Conservation (phyloP, 176 grass and related monocot species). For the Cocos nucifera region DNA sequence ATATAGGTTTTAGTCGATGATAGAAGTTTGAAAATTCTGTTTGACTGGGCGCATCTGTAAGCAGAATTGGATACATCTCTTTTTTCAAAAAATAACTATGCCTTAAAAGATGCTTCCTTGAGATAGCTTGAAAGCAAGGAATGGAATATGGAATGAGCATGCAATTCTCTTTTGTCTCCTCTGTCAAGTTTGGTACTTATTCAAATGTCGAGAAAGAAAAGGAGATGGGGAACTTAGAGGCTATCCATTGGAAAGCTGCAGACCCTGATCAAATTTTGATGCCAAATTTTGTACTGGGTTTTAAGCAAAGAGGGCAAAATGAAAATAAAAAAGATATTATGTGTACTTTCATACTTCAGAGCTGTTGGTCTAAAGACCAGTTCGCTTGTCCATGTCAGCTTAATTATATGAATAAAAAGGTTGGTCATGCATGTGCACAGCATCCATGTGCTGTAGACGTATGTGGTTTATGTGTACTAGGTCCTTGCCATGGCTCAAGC, state of each 20-base stretch:
- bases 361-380: too few species aligned
- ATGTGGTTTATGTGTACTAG: too few species aligned
- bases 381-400: too few species aligned
- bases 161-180: constrained; percentile 71
- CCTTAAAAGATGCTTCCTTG: constrained; percentile 54
- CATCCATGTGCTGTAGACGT: too few species aligned
- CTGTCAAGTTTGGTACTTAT: constrained; percentile 79
- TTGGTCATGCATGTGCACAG: too few species aligned
- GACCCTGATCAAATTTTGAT: constrained; percentile 16
- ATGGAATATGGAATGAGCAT: constrained; percentile 55
- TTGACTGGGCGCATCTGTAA: constrained; percentile 84
- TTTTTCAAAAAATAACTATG: constrained; percentile 36
- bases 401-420: too few species aligned
- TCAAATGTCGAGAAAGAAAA: constrained; percentile 43
- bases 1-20: constrained; percentile 14
- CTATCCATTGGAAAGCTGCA: constrained; percentile 31
- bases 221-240: constrained; percentile 35
- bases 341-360: too few species aligned
- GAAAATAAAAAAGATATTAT: too few species aligned
- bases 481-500: too few species aligned
- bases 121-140: constrained; percentile 47
- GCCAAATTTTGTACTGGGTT: constrained; percentile 14
- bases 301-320: too few species aligned
- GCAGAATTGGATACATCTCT: constrained; percentile 50
- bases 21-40: constrained; percentile 50